phyloP scores from a whole-genome alignment of 23 red algal genomes.

The Pyropia haitanensis region DNA sequence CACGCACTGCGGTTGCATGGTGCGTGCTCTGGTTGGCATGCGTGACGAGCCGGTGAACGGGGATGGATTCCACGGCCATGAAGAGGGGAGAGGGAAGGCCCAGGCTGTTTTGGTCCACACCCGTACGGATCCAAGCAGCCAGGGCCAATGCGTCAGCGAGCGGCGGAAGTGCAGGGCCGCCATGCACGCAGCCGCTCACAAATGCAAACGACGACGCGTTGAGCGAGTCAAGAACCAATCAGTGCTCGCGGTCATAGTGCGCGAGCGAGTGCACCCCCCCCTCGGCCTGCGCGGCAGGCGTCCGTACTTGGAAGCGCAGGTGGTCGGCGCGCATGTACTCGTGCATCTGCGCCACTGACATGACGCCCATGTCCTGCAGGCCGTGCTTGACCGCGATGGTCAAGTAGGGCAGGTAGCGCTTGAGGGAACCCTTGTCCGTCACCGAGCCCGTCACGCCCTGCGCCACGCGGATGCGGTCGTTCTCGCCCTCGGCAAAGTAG shows the following conservation, averaged over 20 bases:
- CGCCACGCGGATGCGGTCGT: slow-evolving; percentile 86
- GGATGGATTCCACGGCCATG: no score
- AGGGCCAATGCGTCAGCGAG: no score
- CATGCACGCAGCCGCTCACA: no score
- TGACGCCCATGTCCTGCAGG: slow-evolving; percentile 93
- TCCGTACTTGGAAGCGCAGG: slow-evolving; percentile 86
- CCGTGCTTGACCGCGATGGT: slow-evolving; percentile 84
- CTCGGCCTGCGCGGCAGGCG: slow-evolving; percentile 86
- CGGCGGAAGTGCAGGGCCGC: no score
- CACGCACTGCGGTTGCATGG: no score
- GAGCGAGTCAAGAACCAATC: no score
- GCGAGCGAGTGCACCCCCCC: slow-evolving; percentile 88
- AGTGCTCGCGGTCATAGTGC: slow-evolving; percentile 54
- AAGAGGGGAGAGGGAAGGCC: no score
- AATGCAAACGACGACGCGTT: no score
- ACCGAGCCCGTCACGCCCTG: slow-evolving; percentile 97
- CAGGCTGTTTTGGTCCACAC: no score
- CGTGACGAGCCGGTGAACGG: no score
- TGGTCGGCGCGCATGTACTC: slow-evolving; percentile 57
- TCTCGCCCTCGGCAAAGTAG: slow-evolving; percentile 74
- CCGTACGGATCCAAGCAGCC: no score
- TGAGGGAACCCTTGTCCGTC: slow-evolving; percentile 83
- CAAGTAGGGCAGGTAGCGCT: slow-evolving; percentile 91
- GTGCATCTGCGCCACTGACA: slow-evolving; percentile 66
- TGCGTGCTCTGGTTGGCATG: no score